Evolutionary conservation across 306 rosid species (phyloP).

Genomic region (Sesbania bispinosa): DNA sequence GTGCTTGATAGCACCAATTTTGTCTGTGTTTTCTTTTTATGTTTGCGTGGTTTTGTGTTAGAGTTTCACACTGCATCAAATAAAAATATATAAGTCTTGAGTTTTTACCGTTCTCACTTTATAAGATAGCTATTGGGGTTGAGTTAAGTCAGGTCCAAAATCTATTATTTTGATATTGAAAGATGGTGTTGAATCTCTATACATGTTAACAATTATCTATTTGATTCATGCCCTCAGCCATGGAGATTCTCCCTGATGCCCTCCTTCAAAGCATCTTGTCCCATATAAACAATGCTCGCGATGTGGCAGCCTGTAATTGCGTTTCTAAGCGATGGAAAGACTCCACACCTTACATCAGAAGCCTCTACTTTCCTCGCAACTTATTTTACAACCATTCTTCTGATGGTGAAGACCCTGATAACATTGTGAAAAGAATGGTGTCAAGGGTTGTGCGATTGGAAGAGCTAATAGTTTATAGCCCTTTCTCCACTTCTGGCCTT

Average conservation of each 20-base stretch:
- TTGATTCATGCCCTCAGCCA: constrained; percentile 34
- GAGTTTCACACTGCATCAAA: too few species aligned
- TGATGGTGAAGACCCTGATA: constrained; percentile 48
- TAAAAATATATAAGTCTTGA: too few species aligned
- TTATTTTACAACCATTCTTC: constrained; percentile 52
- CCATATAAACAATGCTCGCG: constrained; percentile 55
- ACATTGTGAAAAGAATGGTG: constrained; percentile 58
- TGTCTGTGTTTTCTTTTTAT: not conserved
- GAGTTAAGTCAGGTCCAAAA: too few species aligned
- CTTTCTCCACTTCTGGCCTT: constrained; percentile 72
- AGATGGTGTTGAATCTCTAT: not conserved
- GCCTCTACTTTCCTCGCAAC: constrained; percentile 77
- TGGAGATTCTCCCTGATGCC: constrained; percentile 85
- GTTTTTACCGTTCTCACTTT: too few species aligned
- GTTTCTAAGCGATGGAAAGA: constrained; percentile 85
- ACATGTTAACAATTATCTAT: constrained; percentile 14
- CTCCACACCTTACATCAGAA: constrained; percentile 45
- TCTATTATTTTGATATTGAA: not conserved
- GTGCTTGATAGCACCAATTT: not conserved
- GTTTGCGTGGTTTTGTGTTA: not conserved
- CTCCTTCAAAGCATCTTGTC: constrained; percentile 68
- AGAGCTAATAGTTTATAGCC: constrained; percentile 75
- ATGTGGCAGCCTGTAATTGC: constrained; percentile 75
- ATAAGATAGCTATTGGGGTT: too few species aligned
- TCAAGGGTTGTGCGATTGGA: constrained; percentile 52